Percentiles rank a stretch among this genome's conserved stretches.
phyloP scores from a whole-genome alignment of 805 yeast species.

The Wilhelminamyces savonicus region DNA sequence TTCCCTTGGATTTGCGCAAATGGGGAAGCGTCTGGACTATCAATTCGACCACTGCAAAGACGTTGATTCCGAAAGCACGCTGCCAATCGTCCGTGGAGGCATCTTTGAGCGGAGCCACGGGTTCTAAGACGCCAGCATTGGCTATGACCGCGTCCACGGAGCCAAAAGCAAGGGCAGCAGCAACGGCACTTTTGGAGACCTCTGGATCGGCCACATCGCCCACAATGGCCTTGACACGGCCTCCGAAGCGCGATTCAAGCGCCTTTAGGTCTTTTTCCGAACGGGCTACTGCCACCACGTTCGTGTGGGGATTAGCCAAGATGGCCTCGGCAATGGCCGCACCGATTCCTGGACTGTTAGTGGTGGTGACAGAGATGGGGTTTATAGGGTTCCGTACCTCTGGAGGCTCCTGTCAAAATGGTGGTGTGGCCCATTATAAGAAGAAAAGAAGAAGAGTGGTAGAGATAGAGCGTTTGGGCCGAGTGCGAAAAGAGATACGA shows the following conservation, averaged over 20 bases:
- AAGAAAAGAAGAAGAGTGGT: too few species aligned
- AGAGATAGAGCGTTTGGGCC: too few species aligned
- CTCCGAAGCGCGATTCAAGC: slow-evolving; percentile 39
- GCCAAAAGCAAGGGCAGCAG: slow-evolving; percentile 46
- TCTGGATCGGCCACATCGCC: slow-evolving; percentile 55
- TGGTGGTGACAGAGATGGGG: background rate
- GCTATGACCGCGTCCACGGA: slow-evolving; percentile 58
- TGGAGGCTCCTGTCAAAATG: slow-evolving; percentile 15
- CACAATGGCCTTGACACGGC: slow-evolving; percentile 41
- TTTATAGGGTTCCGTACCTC: slow-evolving; percentile 9
- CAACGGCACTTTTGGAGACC: slow-evolving; percentile 33
- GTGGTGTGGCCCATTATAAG: slow-evolving; percentile 12
- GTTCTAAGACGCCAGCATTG: slow-evolving; percentile 81
- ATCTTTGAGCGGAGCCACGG: slow-evolving; percentile 53
- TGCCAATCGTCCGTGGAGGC: slow-evolving; percentile 57
- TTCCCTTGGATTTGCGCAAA: slow-evolving; percentile 51
- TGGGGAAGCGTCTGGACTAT: slow-evolving; percentile 51
- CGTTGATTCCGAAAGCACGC: slow-evolving; percentile 63
- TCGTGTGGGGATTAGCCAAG: slow-evolving; percentile 27
- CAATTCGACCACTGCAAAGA: slow-evolving; percentile 66
- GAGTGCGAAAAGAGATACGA: too few species aligned
- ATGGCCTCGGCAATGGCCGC: slow-evolving; percentile 56
- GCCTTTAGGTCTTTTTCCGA: slow-evolving; percentile 41
- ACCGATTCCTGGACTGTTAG: slow-evolving; percentile 61
- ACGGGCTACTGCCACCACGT: slow-evolving; percentile 70